These are phyloP conservation scores for Leavenworthia alabamica DNA, from an alignment of 345 rosid species.

Conservation along the genomic window DNA sequence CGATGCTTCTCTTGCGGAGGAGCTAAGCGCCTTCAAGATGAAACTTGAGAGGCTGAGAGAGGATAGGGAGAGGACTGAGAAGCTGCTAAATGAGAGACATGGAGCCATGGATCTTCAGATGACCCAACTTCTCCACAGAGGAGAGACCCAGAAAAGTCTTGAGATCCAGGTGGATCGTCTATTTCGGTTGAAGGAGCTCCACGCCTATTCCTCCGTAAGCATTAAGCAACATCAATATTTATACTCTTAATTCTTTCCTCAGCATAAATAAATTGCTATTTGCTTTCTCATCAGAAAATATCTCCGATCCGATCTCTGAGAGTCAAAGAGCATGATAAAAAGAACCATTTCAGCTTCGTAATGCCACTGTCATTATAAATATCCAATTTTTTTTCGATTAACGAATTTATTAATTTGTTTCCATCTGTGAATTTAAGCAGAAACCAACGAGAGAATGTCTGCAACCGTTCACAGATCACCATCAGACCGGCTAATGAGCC, in stretches of 20 bases:
- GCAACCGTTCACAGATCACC: too few relatives aligned
- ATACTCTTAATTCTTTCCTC: background rate
- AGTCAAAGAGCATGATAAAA: slow-evolving; percentile 45
- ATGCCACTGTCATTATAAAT: background rate
- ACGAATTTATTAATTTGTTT: background rate
- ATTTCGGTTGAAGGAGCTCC: slow-evolving; percentile 72
- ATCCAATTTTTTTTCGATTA: background rate
- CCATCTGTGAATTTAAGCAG: background rate
- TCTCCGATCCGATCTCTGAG: slow-evolving; percentile 65
- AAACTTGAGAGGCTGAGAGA: slow-evolving; percentile 60
- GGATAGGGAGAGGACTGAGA: slow-evolving; percentile 58
- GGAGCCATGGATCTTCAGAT: slow-evolving; percentile 36
- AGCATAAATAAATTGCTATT: background rate
- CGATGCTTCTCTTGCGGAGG: slow-evolving; percentile 72
- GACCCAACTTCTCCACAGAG: slow-evolving; percentile 47
- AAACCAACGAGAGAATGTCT: too few relatives aligned
- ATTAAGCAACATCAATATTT: too few relatives aligned
- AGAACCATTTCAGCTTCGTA: slow-evolving; percentile 19
- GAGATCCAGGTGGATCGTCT: slow-evolving; percentile 85
- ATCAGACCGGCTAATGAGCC: too few relatives aligned
- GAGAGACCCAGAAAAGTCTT: slow-evolving; percentile 53
- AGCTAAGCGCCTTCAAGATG: slow-evolving; percentile 67
- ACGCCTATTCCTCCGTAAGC: slow-evolving; percentile 49
- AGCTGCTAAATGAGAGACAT: slow-evolving; percentile 41
- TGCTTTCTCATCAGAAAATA: slow-evolving; percentile 44